Evolutionary conservation across 768 basidiomycete species (phyloP), one percentile per base, ranked within the genome.

Genomic region (Phylloporus scabripes): DNA sequence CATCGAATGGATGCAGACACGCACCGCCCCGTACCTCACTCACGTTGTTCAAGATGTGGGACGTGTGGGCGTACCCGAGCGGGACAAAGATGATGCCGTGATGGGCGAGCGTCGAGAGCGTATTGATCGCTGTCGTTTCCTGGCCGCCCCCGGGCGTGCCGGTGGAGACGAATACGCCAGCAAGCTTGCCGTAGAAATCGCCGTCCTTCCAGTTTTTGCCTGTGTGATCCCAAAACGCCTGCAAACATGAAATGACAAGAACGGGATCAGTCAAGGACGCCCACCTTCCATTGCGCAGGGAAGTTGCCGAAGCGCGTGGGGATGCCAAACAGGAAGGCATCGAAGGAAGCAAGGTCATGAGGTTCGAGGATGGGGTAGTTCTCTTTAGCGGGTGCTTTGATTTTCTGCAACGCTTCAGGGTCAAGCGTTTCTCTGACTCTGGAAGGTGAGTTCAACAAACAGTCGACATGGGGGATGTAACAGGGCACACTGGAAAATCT

Each of bases 391-490:
- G 83, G 79, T 4, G 87, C n/a, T n/a, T n/a, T n/a, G n/a, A n/a
- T n/a, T n/a, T n/a, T n/a, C n/a, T n/a, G n/a, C n/a, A n/a, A n/a
- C n/a, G n/a, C n/a, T n/a, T n/a, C n/a, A n/a, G n/a, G n/a, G n/a
- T n/a, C n/a, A n/a, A 94, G 83, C 0, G 90, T 94, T 72, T 94
- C 92, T 44, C 81, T 60, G 51, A 94, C 77, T 66, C 87, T 89
- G 20, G 2, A n/a, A 18, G 29, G 11, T 41, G 8, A 28, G 7
- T 1, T 31, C 49, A 52, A 28, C 53, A 14, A 43, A 34, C 1
- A 0, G 6, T 4, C 2, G 10, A 20, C 15, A 1, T 17, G 20
- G 26, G 12, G 48, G 1, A 28, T 42, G 18, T 32, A 3, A 12
- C 0, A 18, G 18, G 2, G 70, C 77, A 47, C 61, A 81, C 82